A percentile compares a stretch with the other conserved stretches of the same genome.
Conservation (phyloP, 805 yeast species). For the Starmerella bacillaris region DNA sequence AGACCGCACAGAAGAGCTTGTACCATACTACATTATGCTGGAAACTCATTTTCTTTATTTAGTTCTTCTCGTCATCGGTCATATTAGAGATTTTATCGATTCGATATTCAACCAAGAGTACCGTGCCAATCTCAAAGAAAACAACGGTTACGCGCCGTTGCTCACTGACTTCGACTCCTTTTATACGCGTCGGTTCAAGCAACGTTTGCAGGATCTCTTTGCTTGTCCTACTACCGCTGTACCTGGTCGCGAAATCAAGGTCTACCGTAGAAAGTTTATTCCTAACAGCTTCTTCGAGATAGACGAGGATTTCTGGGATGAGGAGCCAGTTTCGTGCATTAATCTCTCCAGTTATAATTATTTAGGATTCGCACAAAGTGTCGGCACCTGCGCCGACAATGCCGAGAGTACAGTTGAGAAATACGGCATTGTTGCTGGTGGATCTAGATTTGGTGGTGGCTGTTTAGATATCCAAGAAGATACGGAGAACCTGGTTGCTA, state of each 20-base stretch:
- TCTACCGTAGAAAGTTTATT: slow-evolving; percentile 55
- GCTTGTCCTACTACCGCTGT: slow-evolving; percentile 94
- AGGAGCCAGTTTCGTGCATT: slow-evolving; percentile 44
- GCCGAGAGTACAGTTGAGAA: slow-evolving; percentile 45
- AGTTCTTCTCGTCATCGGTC: slow-evolving; percentile 73
- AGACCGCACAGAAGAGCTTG: slow-evolving; percentile 52
- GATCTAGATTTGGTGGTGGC: slow-evolving; percentile 60
- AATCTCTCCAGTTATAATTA: slow-evolving; percentile 85
- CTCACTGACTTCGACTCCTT: slow-evolving; percentile 84
- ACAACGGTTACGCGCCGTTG: slow-evolving; percentile 91
- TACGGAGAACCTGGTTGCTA: slow-evolving; percentile 63
- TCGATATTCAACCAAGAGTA: slow-evolving; percentile 48
- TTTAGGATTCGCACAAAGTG: slow-evolving; percentile 90
- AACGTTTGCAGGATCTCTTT: slow-evolving; percentile 83
- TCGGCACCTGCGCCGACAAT: slow-evolving; percentile 72
- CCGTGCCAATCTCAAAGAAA: slow-evolving; percentile 49
- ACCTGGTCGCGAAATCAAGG: slow-evolving; percentile 78
- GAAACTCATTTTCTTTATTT: slow-evolving; percentile 75
- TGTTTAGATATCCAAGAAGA: slow-evolving; percentile 53
- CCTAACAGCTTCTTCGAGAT: slow-evolving; percentile 46
- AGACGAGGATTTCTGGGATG: slow-evolving; percentile 18
- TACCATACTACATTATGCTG: slow-evolving; percentile 62
- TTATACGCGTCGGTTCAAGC: slow-evolving; percentile 79
- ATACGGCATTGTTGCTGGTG: slow-evolving; percentile 63
- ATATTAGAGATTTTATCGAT: slow-evolving; percentile 75